Percentiles rank a stretch among this genome's conserved stretches.
Evolutionary conservation across 148 eudicot species (phyloP).

Genomic region (Silene conica): DNA sequence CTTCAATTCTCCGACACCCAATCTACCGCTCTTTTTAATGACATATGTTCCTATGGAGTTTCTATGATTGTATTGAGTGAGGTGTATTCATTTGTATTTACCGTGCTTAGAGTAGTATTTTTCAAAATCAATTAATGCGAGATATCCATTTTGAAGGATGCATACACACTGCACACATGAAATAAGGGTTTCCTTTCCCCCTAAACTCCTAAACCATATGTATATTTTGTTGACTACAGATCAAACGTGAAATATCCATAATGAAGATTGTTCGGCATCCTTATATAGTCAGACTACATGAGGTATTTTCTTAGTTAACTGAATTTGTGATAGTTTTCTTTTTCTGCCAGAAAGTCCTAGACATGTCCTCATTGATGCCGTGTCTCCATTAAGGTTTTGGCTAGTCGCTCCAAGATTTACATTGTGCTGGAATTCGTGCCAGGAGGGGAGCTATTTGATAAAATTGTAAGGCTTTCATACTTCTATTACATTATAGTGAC

Average conservation of each 20-base stretch:
- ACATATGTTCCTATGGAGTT: no score
- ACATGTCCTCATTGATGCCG: slow-evolving; percentile 10
- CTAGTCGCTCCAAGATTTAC: slow-evolving; percentile 79
- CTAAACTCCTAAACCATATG: neutral
- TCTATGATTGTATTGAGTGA: neutral
- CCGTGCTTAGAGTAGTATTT: neutral
- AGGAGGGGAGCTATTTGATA: slow-evolving; percentile 95
- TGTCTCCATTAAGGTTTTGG: slow-evolving; percentile 59
- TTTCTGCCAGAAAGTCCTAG: neutral
- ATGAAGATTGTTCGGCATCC: slow-evolving; percentile 99
- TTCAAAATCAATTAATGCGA: neutral
- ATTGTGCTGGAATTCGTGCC: slow-evolving; percentile 85
- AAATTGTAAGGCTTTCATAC: slow-evolving; percentile 61
- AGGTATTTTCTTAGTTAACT: slow-evolving; percentile 40
- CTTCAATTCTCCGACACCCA: no score
- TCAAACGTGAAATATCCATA: slow-evolving; percentile 89
- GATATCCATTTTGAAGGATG: neutral
- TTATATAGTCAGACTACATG: slow-evolving; percentile 71
- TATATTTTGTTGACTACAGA: slow-evolving; percentile 46
- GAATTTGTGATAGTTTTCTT: neutral
- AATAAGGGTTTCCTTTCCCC: neutral
- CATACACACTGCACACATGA: neutral
- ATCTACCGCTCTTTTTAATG: no score
- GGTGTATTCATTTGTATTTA: neutral
- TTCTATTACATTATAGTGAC: neutral